These are phyloP conservation scores for Volvox carteri DNA, from an alignment of 163 green algal species.

Conservation along the genomic window DNA sequence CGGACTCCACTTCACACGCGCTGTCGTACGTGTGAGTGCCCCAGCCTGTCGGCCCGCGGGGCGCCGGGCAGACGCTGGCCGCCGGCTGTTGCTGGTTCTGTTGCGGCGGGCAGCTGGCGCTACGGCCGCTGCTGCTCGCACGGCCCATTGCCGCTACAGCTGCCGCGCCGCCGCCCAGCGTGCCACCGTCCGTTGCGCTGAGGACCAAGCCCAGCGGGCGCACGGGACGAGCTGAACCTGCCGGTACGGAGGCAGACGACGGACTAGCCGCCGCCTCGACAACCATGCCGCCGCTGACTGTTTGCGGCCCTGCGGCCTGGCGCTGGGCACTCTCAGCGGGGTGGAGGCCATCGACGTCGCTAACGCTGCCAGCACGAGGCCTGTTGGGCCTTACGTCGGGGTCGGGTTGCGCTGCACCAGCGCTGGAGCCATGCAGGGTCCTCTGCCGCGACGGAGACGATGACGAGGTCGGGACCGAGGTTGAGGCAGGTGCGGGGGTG, in stretches of 20 bases:
- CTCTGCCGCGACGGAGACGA: neutral
- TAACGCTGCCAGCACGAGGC: neutral
- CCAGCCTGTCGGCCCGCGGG: neutral
- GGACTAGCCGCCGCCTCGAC: no score
- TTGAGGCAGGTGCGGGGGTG: neutral
- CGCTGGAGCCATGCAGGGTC: neutral
- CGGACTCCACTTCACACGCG: conserved; percentile 21
- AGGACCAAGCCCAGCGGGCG: no score
- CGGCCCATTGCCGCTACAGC: no score
- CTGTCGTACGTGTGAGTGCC: conserved; percentile 3
- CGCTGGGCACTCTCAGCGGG: neutral
- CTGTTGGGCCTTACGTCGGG: neutral
- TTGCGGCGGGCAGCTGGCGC: neutral
- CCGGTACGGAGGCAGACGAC: no score
- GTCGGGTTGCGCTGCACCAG: neutral
- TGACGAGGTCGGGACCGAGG: neutral
- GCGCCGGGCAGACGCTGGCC: neutral
- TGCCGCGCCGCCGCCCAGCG: neutral
- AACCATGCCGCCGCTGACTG: neutral
- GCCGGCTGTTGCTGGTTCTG: neutral
- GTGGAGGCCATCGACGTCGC: neutral
- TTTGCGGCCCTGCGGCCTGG: neutral
- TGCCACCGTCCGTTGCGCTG: no score
- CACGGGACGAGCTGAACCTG: no score
- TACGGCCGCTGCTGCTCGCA: neutral